Evolutionary conservation across 768 basidiomycete species (phyloP).

Genomic region (Dendrothele bispora): DNA sequence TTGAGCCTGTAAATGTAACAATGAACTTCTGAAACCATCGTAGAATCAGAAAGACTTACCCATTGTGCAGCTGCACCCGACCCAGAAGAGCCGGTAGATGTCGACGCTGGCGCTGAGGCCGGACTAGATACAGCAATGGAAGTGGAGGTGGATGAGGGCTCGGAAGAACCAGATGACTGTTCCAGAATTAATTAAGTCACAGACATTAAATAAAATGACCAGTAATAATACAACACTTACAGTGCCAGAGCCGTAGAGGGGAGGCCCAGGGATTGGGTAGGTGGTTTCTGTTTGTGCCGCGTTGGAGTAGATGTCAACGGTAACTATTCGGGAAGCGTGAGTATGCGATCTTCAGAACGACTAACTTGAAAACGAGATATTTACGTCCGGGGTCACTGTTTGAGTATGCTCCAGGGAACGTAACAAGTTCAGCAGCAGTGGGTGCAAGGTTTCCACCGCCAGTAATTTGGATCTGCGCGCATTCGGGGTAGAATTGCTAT

Average conservation of each 20-base stretch:
- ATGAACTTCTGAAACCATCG: no score
- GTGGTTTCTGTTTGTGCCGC: constrained; percentile 37
- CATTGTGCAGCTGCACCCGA: no score
- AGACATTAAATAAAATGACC: background rate
- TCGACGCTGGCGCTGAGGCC: background rate
- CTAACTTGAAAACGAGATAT: constrained; percentile 13
- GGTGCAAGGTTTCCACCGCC: constrained; percentile 41
- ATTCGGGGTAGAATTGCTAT: constrained; percentile 73
- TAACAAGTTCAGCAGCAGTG: constrained; percentile 42
- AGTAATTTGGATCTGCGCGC: constrained; percentile 43
- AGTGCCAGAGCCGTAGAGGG: constrained; percentile 26
- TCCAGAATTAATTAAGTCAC: background rate
- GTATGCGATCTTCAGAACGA: no score
- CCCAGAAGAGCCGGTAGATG: constrained; percentile 2
- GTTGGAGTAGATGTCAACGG: constrained; percentile 41
- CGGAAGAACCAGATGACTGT: background rate
- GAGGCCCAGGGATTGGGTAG: constrained; percentile 45
- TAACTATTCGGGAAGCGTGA: no score
- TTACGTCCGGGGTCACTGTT: constrained; percentile 42
- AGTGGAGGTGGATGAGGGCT: background rate
- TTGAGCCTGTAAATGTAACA: constrained; percentile 1
- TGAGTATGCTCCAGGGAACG: constrained; percentile 47
- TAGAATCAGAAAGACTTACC: no score
- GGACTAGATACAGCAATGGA: background rate
- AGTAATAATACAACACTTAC: no score